Evolutionary conservation across 2,329 filamentous ascomycete genomes (phyloP).

Genomic region (Fusarium longipes): DNA sequence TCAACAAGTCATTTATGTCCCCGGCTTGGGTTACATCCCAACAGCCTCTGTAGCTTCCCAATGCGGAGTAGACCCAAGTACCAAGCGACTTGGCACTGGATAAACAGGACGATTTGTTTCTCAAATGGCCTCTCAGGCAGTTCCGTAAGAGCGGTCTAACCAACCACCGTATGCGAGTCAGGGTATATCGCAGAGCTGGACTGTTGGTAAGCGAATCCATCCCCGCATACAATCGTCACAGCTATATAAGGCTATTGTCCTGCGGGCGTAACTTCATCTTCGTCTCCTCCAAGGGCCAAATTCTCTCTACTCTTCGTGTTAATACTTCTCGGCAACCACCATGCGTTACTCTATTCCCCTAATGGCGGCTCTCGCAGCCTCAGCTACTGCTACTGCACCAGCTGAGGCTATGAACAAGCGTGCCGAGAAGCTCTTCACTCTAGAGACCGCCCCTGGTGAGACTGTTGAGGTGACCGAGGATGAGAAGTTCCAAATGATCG

Average conservation of each 20-base stretch:
- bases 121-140: not conserved
- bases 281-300: no score
- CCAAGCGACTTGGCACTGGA: constrained; percentile 15
- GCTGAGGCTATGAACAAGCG: not conserved
- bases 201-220: not conserved
- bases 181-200: not conserved
- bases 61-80: constrained; percentile 10
- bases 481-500: constrained; percentile 36
- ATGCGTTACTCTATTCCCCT: constrained; percentile 34
- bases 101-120: not conserved
- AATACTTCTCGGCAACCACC: not conserved
- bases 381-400: constrained; percentile 11
- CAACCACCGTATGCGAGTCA: not conserved
- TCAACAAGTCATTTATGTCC: not conserved
- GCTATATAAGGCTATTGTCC: not conserved
- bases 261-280: not conserved
- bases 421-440: constrained; percentile 19
- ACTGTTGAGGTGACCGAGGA: constrained; percentile 34
- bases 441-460: constrained; percentile 18
- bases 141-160: not conserved
- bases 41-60: constrained; percentile 17
- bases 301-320: not conserved
- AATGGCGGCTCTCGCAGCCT: constrained; percentile 23
- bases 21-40: constrained; percentile 4
- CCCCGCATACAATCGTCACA: not conserved